A percentile compares a stretch with the other conserved stretches of the same genome.
Conservation (phyloP, 176 grass and related monocot genomes). For the Oryza brachyantha region DNA sequence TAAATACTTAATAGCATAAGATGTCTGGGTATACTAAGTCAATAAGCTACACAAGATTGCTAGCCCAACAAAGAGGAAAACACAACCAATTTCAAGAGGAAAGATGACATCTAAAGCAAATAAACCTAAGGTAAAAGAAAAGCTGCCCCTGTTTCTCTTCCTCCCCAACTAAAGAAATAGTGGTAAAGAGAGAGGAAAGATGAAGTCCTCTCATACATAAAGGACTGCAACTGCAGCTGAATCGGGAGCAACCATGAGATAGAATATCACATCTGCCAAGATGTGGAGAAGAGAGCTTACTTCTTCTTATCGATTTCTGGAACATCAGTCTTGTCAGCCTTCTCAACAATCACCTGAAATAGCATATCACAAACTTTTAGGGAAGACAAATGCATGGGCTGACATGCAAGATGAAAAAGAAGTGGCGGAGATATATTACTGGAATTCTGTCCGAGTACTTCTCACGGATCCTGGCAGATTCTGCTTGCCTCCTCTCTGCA, state of each 20-base stretch:
- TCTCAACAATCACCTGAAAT: constrained; percentile 92
- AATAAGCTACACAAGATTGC: not conserved
- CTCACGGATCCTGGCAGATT: constrained; percentile 81
- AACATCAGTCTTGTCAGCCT: constrained; percentile 75
- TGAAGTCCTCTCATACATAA: not conserved
- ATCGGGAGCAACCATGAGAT: not conserved
- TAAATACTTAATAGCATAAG: not conserved
- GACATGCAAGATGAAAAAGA: not conserved
- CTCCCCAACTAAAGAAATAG: not conserved
- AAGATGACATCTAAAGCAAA: not conserved
- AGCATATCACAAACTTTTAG: constrained; percentile 19
- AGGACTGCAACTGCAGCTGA: too few relatives aligned
- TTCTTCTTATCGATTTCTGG: constrained; percentile 96
- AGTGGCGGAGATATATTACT: constrained; percentile 30
- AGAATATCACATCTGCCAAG: not conserved
- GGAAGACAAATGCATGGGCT: not conserved
- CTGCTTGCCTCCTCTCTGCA: constrained; percentile 74
- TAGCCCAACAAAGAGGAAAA: not conserved
- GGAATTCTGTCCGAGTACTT: constrained; percentile 90
- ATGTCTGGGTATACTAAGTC: constrained; percentile 10
- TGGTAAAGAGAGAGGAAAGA: not conserved
- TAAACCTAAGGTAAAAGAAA: not conserved
- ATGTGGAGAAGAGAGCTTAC: constrained; percentile 24
- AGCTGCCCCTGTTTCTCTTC: not conserved
- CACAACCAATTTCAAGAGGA: not conserved